Conservation (phyloP, 257 asterid genomes). For the Ballota nigra region DNA sequence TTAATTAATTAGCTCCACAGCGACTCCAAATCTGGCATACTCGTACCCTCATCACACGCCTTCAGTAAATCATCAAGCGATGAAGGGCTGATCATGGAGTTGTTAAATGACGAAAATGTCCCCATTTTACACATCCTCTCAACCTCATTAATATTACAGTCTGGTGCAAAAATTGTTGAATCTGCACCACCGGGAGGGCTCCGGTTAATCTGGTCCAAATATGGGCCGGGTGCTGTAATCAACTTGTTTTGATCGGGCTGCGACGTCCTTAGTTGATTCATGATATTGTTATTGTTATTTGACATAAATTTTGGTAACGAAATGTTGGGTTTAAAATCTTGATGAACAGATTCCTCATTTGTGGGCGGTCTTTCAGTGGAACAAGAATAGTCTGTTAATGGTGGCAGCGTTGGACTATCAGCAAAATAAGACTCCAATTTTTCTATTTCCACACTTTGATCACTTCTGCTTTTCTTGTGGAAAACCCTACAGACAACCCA, state of each 20-base stretch:
- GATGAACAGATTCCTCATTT: not conserved
- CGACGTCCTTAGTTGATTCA: too few relatives aligned
- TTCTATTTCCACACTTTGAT: not conserved
- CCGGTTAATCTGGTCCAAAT: not conserved
- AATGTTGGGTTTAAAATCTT: not conserved
- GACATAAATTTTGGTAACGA: not conserved
- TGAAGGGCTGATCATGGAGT: too few relatives aligned
- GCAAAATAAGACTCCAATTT: not conserved
- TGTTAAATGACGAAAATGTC: not conserved
- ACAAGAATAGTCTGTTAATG: not conserved
- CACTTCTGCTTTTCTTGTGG: constrained; percentile 7
- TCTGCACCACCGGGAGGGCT: not conserved
- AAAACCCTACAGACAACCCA: constrained; percentile 29
- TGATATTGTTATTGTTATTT: not conserved
- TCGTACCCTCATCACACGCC: not conserved
- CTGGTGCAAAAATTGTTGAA: not conserved
- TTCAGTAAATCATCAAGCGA: not conserved
- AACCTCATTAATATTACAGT: not conserved
- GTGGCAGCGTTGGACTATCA: not conserved
- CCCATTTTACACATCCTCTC: not conserved
- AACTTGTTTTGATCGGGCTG: not conserved
- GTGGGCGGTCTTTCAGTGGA: not conserved
- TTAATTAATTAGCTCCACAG: constrained; percentile 16
- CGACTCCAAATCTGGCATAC: constrained; percentile 16
- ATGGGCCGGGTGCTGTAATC: not conserved